These are phyloP conservation scores for Fraxinus dipetala DNA, from an alignment of 305 asterid genomes.

Conservation along the genomic window DNA sequence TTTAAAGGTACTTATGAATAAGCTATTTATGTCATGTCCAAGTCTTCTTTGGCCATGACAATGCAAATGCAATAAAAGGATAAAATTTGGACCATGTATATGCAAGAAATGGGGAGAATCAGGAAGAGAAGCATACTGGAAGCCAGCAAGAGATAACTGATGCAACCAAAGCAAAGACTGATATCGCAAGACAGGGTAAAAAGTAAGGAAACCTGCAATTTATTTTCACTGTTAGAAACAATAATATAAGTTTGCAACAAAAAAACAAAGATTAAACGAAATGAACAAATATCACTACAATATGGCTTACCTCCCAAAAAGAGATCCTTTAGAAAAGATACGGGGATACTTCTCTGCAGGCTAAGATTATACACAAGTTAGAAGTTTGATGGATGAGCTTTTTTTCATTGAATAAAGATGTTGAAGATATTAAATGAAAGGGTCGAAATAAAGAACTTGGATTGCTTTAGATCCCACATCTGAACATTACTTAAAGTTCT, in stretches of 20 bases:
- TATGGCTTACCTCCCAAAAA: constrained; percentile 51
- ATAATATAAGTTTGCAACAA: not conserved
- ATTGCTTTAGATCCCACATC: constrained; percentile 4
- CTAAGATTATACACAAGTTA: constrained; percentile 28
- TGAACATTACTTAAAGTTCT: not conserved
- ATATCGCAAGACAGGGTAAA: constrained; percentile 69
- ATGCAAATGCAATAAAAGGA: not conserved
- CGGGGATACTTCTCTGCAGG: constrained; percentile 66
- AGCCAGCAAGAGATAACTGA: constrained; percentile 59
- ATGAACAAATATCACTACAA: constrained; percentile 6
- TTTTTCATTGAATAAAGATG: not conserved
- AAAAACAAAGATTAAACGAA: not conserved
- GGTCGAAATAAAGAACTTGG: not conserved
- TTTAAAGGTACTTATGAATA: not conserved
- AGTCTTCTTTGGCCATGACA: not conserved
- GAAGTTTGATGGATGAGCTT: not conserved
- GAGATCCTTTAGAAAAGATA: constrained; percentile 42
- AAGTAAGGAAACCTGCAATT: constrained; percentile 70
- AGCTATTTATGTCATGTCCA: not conserved
- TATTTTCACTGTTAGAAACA: constrained; percentile 1
- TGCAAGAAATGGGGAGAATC: not conserved
- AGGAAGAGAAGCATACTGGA: constrained; percentile 49
- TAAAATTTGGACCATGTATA: not conserved
- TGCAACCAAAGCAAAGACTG: constrained; percentile 52
- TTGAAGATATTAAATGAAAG: constrained; percentile 3